phyloP scores from a whole-genome alignment of 192 early-diverging fungal genomes.

The Backusella tarrabulga region DNA sequence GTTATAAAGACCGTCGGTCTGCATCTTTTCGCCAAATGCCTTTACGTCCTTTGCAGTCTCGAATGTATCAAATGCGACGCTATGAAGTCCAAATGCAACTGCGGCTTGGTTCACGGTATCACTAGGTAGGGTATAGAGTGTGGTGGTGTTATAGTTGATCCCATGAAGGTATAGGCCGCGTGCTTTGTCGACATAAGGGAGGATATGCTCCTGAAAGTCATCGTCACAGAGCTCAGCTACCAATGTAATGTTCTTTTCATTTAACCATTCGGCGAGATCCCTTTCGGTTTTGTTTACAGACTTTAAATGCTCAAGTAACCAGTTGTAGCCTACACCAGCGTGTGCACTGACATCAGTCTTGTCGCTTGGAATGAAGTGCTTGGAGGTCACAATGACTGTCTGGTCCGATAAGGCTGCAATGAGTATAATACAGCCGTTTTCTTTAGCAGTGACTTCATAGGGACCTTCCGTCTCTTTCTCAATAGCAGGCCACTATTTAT shows the following conservation, averaged over 20 bases:
- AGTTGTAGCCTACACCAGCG: constrained; percentile 63
- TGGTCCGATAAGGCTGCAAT: constrained; percentile 62
- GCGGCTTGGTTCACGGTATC: constrained; percentile 61
- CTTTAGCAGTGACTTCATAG: constrained; percentile 92
- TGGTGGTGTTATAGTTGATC: constrained; percentile 75
- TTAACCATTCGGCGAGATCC: constrained; percentile 76
- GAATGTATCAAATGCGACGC: constrained; percentile 51
- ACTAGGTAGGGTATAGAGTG: constrained; percentile 72
- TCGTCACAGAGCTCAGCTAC: constrained; percentile 94
- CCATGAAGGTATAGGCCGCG: constrained; percentile 92
- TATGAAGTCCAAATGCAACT: constrained; percentile 69
- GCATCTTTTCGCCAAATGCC: constrained; percentile 65
- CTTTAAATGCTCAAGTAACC: constrained; percentile 69
- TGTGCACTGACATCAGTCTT: constrained; percentile 35
- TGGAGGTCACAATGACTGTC: constrained; percentile 81
- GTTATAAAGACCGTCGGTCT: constrained; percentile 61
- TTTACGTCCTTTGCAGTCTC: constrained; percentile 62
- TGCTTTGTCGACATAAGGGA: constrained; percentile 76
- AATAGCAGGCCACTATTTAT: constrained; percentile 50
- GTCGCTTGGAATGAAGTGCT: constrained; percentile 64
- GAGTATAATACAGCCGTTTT: constrained; percentile 96
- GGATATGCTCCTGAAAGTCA: constrained; percentile 92
- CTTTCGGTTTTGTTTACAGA: constrained; percentile 49
- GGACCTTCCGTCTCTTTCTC: constrained; percentile 68
- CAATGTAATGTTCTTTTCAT: constrained; percentile 72